phyloP scores from a whole-genome alignment of 495 filamentous ascomycete species.

The Antarctomyces pellizariae region DNA sequence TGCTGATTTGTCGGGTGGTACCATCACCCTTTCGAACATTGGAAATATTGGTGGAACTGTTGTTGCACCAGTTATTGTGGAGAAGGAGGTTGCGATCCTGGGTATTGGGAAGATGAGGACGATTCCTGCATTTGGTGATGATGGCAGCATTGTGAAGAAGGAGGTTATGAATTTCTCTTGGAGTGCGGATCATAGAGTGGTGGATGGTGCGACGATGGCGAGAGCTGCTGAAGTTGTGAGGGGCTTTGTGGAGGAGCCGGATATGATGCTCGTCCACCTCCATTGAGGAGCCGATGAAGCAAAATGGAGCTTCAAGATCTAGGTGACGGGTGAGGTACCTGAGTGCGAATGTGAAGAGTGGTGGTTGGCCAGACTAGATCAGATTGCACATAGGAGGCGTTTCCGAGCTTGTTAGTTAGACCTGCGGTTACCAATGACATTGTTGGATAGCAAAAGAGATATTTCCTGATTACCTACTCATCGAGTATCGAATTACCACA shows the following conservation, averaged over 20 bases:
- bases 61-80: slow-evolving; percentile 72
- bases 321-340: too few species aligned
- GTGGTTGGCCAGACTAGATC: too few species aligned
- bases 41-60: slow-evolving; percentile 92
- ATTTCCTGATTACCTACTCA: too few species aligned
- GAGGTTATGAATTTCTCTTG: slow-evolving; percentile 74
- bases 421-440: too few species aligned
- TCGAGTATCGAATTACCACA: too few species aligned
- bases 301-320: too few species aligned
- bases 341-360: too few species aligned
- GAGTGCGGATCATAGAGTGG: slow-evolving; percentile 87
- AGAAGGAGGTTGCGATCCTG: slow-evolving; percentile 74
- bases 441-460: too few species aligned
- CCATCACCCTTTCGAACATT: slow-evolving; percentile 91
- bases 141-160: slow-evolving; percentile 30
- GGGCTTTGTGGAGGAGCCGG: slow-evolving; percentile 57
- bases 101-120: slow-evolving; percentile 62
- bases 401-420: too few species aligned
- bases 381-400: too few species aligned
- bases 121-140: slow-evolving; percentile 39
- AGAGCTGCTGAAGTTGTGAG: slow-evolving; percentile 62
- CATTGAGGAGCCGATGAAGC: slow-evolving; percentile 6
- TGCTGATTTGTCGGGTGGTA: slow-evolving; percentile 62
- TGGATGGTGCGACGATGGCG: slow-evolving; percentile 89
- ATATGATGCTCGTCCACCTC: slow-evolving; percentile 51